phyloP scores from a whole-genome alignment of 306 rosid species.

The Vicia villosa region DNA sequence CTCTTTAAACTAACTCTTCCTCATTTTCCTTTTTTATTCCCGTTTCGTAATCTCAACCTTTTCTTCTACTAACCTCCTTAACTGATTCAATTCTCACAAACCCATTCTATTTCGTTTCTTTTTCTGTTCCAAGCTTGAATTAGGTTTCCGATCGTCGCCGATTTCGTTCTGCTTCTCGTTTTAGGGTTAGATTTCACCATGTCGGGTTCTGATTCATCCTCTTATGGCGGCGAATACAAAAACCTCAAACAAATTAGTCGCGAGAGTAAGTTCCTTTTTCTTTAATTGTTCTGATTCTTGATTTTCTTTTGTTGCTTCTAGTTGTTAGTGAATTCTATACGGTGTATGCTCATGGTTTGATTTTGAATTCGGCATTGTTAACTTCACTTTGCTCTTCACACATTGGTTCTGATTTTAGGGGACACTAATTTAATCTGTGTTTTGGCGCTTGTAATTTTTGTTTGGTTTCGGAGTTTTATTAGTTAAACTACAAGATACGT shows the following conservation, averaged over 20 bases:
- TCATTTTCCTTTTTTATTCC: not conserved
- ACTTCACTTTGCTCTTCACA: not conserved
- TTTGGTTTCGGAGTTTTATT: slow-evolving; percentile 31
- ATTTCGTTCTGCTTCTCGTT: slow-evolving; percentile 34
- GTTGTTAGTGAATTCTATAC: not conserved
- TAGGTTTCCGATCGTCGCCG: slow-evolving; percentile 33
- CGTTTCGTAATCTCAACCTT: slow-evolving; percentile 20
- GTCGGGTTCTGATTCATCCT: slow-evolving; percentile 51
- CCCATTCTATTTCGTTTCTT: not conserved
- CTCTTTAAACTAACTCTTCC: slow-evolving; percentile 6
- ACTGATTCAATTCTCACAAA: not conserved
- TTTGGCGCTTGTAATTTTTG: slow-evolving; percentile 25
- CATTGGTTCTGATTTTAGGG: slow-evolving; percentile 33
- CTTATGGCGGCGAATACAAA: slow-evolving; percentile 40
- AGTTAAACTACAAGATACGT: slow-evolving; percentile 6
- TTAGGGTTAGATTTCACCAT: slow-evolving; percentile 25
- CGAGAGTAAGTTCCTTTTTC: slow-evolving; percentile 34
- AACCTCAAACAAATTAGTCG: slow-evolving; percentile 48
- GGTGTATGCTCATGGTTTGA: not conserved
- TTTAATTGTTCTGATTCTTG: not conserved
- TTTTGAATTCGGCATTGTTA: not conserved
- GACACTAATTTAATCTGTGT: not conserved
- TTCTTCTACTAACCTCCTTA: not conserved
- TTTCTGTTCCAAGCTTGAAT: slow-evolving; percentile 18
- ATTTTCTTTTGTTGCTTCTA: slow-evolving; percentile 3